These are phyloP conservation scores for Sindora glabra DNA, from an alignment of 306 rosid species.

Conservation along the genomic window DNA sequence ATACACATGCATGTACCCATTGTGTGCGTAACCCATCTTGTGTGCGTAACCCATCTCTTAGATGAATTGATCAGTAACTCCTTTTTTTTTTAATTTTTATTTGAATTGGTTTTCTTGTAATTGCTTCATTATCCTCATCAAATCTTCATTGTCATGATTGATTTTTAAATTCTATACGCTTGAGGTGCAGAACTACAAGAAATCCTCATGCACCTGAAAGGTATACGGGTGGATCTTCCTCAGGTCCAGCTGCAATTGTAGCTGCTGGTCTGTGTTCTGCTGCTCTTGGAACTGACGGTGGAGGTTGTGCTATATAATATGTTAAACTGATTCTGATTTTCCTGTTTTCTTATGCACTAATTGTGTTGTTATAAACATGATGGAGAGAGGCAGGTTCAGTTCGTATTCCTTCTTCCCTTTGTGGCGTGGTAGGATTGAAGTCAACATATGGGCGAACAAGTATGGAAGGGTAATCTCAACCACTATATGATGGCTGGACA, in stretches of 20 bases:
- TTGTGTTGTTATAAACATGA: slow-evolving; percentile 10
- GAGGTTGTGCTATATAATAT: slow-evolving; percentile 58
- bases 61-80: background rate
- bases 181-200: slow-evolving; percentile 71
- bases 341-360: background rate
- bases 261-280: slow-evolving; percentile 95
- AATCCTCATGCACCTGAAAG: slow-evolving; percentile 94
- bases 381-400: slow-evolving; percentile 70
- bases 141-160: background rate
- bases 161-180: slow-evolving; percentile 13
- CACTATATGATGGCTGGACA: background rate
- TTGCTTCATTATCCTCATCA: slow-evolving; percentile 7
- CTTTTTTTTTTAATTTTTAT: background rate
- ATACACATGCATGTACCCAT: background rate
- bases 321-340: slow-evolving; percentile 11
- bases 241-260: slow-evolving; percentile 96
- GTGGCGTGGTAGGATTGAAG: slow-evolving; percentile 94
- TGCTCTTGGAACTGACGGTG: slow-evolving; percentile 94
- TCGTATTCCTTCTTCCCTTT: slow-evolving; percentile 94
- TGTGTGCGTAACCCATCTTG: no score
- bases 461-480: slow-evolving; percentile 66
- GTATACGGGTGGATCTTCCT: slow-evolving; percentile 97
- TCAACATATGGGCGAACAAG: slow-evolving; percentile 71
- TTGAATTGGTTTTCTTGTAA: background rate
- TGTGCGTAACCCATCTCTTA: no score